phyloP scores from a whole-genome alignment of 495 filamentous ascomycete genomes.

The Penicillium maclennaniae region DNA sequence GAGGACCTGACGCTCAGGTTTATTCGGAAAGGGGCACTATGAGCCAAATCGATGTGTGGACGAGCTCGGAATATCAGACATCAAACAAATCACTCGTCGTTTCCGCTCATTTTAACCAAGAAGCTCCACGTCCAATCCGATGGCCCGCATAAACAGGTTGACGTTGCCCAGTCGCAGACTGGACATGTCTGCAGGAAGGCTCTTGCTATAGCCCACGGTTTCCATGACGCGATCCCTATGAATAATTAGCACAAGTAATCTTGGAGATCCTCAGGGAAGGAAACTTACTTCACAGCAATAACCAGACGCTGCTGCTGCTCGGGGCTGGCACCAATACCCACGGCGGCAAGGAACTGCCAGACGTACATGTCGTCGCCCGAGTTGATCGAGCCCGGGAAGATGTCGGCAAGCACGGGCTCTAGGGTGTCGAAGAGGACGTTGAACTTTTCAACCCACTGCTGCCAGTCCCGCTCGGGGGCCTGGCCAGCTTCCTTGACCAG shows the following conservation, averaged over 20 bases:
- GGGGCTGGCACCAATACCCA: slow-evolving; percentile 85
- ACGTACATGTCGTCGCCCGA: slow-evolving; percentile 88
- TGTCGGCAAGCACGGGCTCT: slow-evolving; percentile 73
- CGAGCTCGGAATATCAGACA: neutral
- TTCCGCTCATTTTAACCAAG: slow-evolving; percentile 54
- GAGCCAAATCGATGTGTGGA: neutral
- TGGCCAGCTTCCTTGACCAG: slow-evolving; percentile 77
- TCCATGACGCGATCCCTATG: slow-evolving; percentile 90
- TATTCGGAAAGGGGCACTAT: neutral
- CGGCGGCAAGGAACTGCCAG: slow-evolving; percentile 94
- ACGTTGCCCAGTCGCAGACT: slow-evolving; percentile 81
- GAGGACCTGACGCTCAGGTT: neutral
- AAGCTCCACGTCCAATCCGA: slow-evolving; percentile 93
- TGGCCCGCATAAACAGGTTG: slow-evolving; percentile 97
- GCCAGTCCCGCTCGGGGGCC: slow-evolving; percentile 67
- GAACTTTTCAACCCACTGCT: slow-evolving; percentile 79
- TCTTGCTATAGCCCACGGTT: slow-evolving; percentile 81
- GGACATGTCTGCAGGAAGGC: slow-evolving; percentile 79
- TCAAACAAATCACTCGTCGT: neutral
- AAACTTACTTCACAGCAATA: slow-evolving; percentile 79
- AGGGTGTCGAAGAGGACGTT: slow-evolving; percentile 81
- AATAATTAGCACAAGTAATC: slow-evolving; percentile 15
- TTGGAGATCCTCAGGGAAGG: neutral
- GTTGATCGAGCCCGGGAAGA: slow-evolving; percentile 83
- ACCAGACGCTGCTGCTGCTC: slow-evolving; percentile 93